Evolutionary conservation across 2,329 filamentous ascomycete species (phyloP).

Genomic region (Cercospora beticola): DNA sequence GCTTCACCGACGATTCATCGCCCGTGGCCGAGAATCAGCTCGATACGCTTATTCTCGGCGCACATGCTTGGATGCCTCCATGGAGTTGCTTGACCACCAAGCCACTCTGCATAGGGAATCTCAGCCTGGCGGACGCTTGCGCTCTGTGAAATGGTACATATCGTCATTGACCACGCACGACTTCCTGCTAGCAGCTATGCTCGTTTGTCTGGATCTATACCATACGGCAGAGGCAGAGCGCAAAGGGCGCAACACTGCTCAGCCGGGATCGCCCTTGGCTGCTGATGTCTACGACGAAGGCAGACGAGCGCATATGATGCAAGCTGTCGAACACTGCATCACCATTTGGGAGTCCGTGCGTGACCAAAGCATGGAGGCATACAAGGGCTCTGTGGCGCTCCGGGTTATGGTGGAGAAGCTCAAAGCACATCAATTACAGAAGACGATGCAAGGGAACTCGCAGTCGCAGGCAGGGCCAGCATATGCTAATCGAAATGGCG

Average conservation of each 20-base stretch:
- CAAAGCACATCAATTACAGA: conserved; percentile 47
- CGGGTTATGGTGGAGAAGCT: conserved; percentile 82
- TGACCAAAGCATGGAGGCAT: conserved; percentile 81
- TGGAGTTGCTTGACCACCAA: conserved; percentile 78
- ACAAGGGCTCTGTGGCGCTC: conserved; percentile 79
- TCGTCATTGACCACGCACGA: conserved; percentile 78
- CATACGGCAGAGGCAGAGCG: conserved; percentile 56
- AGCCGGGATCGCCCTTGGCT: conserved; percentile 29
- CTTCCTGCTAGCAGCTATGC: conserved; percentile 81
- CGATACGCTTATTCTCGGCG: conserved; percentile 82
- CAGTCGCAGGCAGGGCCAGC: conserved; percentile 17
- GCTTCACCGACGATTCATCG: conserved; percentile 82
- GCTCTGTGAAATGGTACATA: conserved; percentile 74
- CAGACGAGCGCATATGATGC: conserved; percentile 70
- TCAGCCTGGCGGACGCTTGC: conserved; percentile 67
- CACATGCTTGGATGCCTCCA: conserved; percentile 80
- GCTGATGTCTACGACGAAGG: conserved; percentile 46
- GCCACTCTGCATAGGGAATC: conserved; percentile 73
- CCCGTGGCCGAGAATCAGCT: conserved; percentile 72
- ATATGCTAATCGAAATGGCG: conserved; percentile 8
- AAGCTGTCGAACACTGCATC: conserved; percentile 68
- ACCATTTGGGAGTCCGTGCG: conserved; percentile 78
- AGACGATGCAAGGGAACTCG: conserved; percentile 14
- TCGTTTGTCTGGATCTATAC: conserved; percentile 79
- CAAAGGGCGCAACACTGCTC: conserved; percentile 35